A percentile compares a stretch with the other conserved stretches of the same genome.
phyloP scores from a whole-genome alignment of 129 eudicot genomes.

The Flaveria ramosissima region DNA sequence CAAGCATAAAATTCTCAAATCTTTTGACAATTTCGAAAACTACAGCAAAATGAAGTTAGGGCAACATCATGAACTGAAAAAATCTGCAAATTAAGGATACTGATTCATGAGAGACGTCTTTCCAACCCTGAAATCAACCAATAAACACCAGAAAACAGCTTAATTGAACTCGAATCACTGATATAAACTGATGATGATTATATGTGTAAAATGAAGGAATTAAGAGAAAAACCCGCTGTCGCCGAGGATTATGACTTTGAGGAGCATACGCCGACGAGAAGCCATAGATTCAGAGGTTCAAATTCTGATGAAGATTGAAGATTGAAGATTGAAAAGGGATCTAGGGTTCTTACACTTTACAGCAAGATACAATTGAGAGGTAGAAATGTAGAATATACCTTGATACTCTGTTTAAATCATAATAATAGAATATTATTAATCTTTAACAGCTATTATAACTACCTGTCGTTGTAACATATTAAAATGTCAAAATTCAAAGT shows the following conservation, averaged over 20 bases:
- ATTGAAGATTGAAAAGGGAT: slow-evolving; percentile 6
- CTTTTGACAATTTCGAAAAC: neutral
- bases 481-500: neutral
- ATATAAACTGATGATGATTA: neutral
- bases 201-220: neutral
- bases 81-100: slow-evolving; percentile 46
- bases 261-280: slow-evolving; percentile 67
- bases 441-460: slow-evolving; percentile 23
- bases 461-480: slow-evolving; percentile 30
- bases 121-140: slow-evolving; percentile 53
- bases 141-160: slow-evolving; percentile 30
- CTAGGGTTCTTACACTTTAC: slow-evolving; percentile 34
- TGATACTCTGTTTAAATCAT: slow-evolving; percentile 23
- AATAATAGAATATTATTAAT: neutral
- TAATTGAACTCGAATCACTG: slow-evolving; percentile 21
- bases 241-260: slow-evolving; percentile 72
- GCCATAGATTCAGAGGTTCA: slow-evolving; percentile 48
- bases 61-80: neutral
- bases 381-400: slow-evolving; percentile 7
- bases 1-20: neutral
- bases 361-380: slow-evolving; percentile 6
- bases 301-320: neutral
- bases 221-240: slow-evolving; percentile 59
- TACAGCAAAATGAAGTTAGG: slow-evolving; percentile 20
- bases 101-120: slow-evolving; percentile 73